Evolutionary conservation across 768 basidiomycete genomes (phyloP).

Genomic region (Rhizopogon salebrosus): DNA sequence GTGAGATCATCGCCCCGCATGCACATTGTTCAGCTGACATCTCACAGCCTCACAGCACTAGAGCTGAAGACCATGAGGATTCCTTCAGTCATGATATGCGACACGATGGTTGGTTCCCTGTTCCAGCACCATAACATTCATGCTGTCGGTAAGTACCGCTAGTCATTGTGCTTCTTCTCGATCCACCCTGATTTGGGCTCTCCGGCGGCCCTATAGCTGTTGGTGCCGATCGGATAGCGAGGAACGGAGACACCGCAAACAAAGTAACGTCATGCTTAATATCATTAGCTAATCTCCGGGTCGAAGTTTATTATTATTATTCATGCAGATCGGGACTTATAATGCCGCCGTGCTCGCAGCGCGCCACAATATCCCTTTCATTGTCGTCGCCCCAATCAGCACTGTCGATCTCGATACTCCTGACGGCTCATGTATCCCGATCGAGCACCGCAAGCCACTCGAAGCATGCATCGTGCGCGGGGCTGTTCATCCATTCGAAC

Average conservation of each 20-base stretch:
- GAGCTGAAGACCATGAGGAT: constrained; percentile 83
- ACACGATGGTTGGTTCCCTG: constrained; percentile 94
- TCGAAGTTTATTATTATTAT: background rate
- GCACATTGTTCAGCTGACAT: background rate
- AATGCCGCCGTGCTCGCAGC: constrained; percentile 92
- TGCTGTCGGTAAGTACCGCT: constrained; percentile 56
- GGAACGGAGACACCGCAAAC: constrained; percentile 96
- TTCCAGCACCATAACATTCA: constrained; percentile 85
- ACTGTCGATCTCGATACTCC: constrained; percentile 82
- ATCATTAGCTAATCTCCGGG: background rate
- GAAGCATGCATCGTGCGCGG: constrained; percentile 91
- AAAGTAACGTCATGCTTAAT: constrained; percentile 47
- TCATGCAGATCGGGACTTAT: constrained; percentile 77
- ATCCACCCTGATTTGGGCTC: background rate
- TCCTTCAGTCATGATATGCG: constrained; percentile 91
- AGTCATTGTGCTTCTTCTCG: no score
- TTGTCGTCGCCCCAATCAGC: constrained; percentile 89
- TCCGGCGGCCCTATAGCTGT: constrained; percentile 44
- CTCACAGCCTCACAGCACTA: constrained; percentile 73
- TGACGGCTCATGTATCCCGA: constrained; percentile 80
- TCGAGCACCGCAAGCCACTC: constrained; percentile 83
- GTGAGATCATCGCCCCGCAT: constrained; percentile 25
- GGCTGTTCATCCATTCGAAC: constrained; percentile 53
- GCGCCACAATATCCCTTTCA: constrained; percentile 83
- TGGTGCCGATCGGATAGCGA: constrained; percentile 84